phyloP scores from a whole-genome alignment of 345 rosid genomes.

The Nephelium lappaceum region DNA sequence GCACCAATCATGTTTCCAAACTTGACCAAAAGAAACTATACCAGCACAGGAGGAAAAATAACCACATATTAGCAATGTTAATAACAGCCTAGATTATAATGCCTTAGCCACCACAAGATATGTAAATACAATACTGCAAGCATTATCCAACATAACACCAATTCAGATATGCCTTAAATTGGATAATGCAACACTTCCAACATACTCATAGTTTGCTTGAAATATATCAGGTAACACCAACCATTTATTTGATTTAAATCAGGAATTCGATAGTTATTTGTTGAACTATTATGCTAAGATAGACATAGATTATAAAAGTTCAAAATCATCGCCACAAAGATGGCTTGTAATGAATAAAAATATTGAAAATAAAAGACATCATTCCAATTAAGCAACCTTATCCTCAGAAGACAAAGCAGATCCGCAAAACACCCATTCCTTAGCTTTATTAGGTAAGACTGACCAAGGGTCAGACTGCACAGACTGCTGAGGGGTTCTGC shows the following conservation, averaged over 20 bases:
- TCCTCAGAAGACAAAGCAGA: constrained; percentile 79
- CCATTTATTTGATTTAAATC: not conserved
- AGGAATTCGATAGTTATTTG: not conserved
- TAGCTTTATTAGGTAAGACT: constrained; percentile 29
- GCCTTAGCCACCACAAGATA: not conserved
- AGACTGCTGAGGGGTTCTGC: constrained; percentile 47
- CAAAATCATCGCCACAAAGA: not conserved
- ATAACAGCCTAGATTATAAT: constrained; percentile 1
- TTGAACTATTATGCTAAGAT: not conserved
- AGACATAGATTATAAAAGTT: not conserved
- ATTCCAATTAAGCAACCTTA: constrained; percentile 50
- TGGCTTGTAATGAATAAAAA: not conserved
- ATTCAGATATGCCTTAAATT: not conserved
- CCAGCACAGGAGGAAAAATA: constrained; percentile 11
- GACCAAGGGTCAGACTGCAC: constrained; percentile 31
- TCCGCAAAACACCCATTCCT: constrained; percentile 76
- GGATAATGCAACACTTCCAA: not conserved
- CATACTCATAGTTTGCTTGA: not conserved
- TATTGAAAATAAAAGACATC: not conserved
- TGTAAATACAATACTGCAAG: not conserved
- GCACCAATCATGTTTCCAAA: constrained; percentile 60
- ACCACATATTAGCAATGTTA: constrained; percentile 1
- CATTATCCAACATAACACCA: not conserved
- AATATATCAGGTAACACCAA: not conserved
- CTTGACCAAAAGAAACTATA: constrained; percentile 57